Base-by-base conservation (phyloP, 2,329 filamentous ascomycete species). In the Rhinocladiella mackenziei region DNA sequence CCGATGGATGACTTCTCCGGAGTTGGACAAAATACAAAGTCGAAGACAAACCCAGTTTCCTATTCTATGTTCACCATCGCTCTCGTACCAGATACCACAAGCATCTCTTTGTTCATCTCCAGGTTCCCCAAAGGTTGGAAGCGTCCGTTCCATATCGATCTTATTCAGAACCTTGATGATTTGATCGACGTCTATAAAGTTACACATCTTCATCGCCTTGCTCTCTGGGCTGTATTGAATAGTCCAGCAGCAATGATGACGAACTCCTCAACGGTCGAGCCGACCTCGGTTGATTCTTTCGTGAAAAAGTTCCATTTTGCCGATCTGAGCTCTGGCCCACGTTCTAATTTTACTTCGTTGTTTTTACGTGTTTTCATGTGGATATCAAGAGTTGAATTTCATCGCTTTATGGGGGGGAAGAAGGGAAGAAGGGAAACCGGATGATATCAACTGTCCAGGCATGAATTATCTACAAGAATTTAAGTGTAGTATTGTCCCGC, bases 301-400 rank as follows among this genome's bases (percentile, higher is more conserved):
- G 39, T 50, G 47, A 48, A 47, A 52, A 28, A 22, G 30, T 22
- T 36, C 11, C 17, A 39, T 56, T 54, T 56, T 55, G 54, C 54
- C 51, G 54, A 55, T 56, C 54, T 55, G 51, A 55, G 54, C 51
- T 54, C 45, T 45, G 38, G 30, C 29, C 17, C 35, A 43, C 39
- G 35, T 33, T 8, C 17, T 33, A 34, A 11, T 26, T 29, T 11
- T 31, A 15, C 28, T 18, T 43, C 18, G 20, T 13, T 41, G 36
- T 9, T 20, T 31, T 8, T 13, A 6, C 8, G 13, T n/a, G n/a
- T n/a, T n/a, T n/a, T n/a, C n/a, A n/a, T n/a, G n/a, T n/a, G n/a
- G n/a, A n/a, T n/a, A n/a, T n/a, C n/a, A n/a, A n/a, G n/a, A n/a
- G n/a, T n/a, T n/a, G n/a, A n/a, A n/a, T n/a, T n/a, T n/a, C n/a